phyloP scores from a whole-genome alignment of 805 yeast species.

The Candida hungchunana region DNA sequence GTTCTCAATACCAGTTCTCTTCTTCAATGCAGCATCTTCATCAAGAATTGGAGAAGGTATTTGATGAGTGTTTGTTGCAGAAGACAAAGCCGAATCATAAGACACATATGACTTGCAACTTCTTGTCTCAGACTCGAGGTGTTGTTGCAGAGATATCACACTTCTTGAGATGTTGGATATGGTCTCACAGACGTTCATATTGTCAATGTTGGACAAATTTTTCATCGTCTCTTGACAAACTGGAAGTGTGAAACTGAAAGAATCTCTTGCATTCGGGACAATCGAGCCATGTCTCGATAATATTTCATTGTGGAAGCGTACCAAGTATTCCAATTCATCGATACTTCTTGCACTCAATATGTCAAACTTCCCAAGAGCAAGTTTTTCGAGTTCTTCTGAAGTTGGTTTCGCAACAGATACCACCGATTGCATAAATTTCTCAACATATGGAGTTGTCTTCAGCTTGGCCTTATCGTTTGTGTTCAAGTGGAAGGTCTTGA shows the following conservation, averaged over 20 bases:
- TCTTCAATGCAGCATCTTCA: constrained; percentile 31
- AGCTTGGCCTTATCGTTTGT: constrained; percentile 9
- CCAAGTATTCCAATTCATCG: constrained; percentile 58
- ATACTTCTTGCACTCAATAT: constrained; percentile 66
- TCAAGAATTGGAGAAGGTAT: too few relatives aligned
- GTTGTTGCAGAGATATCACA: constrained; percentile 21
- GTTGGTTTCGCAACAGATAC: constrained; percentile 25
- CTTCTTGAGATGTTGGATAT: constrained; percentile 24
- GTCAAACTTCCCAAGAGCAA: constrained; percentile 46
- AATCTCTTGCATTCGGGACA: constrained; percentile 4
- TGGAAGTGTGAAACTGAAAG: constrained; percentile 22
- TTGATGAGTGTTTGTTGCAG: too few relatives aligned
- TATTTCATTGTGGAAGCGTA: constrained; percentile 42
- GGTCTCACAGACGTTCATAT: constrained; percentile 26
- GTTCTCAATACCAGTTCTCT: constrained; percentile 47
- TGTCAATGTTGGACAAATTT: constrained; percentile 24
- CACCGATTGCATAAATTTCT: constrained; percentile 25
- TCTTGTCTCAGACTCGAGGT: constrained; percentile 11
- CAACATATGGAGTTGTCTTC: constrained; percentile 14
- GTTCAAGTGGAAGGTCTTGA: constrained; percentile 18
- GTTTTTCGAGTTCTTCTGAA: constrained; percentile 31
- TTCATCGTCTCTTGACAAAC: constrained; percentile 7
- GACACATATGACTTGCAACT: constrained; percentile 45
- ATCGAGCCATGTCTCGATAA: constrained; percentile 23
- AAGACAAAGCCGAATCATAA: constrained; percentile 42